A percentile compares a stretch with the other conserved stretches of the same genome.
phyloP scores from a whole-genome alignment of 75 land plant species.

The Sequoia sempervirens region DNA sequence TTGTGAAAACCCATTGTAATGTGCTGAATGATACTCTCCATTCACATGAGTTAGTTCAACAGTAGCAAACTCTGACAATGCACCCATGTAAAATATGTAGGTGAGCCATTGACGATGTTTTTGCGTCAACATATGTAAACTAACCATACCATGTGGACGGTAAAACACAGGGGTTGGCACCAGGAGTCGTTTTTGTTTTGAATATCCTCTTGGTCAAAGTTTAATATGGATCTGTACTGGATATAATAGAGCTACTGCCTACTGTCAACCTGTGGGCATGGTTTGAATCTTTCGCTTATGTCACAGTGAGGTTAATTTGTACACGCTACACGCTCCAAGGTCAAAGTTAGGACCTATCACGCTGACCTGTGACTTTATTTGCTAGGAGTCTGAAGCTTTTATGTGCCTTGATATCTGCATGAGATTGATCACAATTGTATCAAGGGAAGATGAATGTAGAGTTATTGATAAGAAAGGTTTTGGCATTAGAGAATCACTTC shows the following conservation, averaged over 20 bases:
- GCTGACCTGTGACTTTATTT: background rate
- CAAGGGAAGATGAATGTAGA: too few relatives aligned
- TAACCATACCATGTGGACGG: background rate
- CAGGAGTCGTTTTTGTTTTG: background rate
- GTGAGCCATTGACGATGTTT: background rate
- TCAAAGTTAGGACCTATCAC: background rate
- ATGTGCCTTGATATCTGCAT: background rate
- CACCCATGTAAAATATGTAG: background rate
- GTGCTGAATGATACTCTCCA: background rate
- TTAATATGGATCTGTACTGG: background rate
- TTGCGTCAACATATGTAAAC: too few relatives aligned
- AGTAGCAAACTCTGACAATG: background rate
- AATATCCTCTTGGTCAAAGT: background rate
- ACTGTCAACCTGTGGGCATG: background rate
- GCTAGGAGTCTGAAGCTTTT: background rate
- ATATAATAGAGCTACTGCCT: background rate
- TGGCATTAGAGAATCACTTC: background rate
- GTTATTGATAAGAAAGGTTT: too few relatives aligned
- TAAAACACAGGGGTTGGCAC: background rate
- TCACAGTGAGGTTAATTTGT: too few relatives aligned
- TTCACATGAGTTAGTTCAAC: background rate
- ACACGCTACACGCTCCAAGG: background rate
- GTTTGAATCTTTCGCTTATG: background rate
- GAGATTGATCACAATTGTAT: background rate
- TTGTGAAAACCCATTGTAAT: background rate